Percentiles rank a stretch among this genome's conserved stretches.
phyloP scores from a whole-genome alignment of 805 yeast species.

The Ogataea kodamae region DNA sequence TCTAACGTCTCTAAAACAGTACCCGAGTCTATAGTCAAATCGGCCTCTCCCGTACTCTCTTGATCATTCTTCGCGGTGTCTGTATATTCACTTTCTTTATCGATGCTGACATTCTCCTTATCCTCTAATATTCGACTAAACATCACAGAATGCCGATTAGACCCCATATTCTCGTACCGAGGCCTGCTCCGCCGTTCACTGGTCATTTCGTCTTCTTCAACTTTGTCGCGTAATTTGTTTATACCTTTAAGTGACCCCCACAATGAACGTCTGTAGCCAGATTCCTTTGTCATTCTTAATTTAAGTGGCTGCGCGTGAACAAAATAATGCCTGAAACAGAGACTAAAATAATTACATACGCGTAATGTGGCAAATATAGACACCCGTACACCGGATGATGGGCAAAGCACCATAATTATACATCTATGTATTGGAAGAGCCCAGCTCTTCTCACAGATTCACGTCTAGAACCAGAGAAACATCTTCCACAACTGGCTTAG shows the following conservation, averaged over 20 bases:
- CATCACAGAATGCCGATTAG: constrained; percentile 19
- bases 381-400: constrained; percentile 2
- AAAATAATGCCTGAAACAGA: constrained; percentile 4
- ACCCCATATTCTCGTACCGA: not conserved
- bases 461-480: constrained; percentile 85
- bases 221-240: constrained; percentile 5
- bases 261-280: constrained; percentile 18
- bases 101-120: constrained; percentile 7
- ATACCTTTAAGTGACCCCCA: constrained; percentile 22
- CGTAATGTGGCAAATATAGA: not conserved
- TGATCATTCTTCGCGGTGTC: no score
- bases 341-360: constrained; percentile 1
- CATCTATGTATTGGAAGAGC: constrained; percentile 11
- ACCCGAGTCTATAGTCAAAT: constrained; percentile 20
- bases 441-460: constrained; percentile 29
- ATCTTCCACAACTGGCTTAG: constrained; percentile 71
- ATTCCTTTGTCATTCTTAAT: constrained; percentile 14
- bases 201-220: constrained; percentile 3
- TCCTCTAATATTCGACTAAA: constrained; percentile 8
- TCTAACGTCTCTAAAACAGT: constrained; percentile 16
- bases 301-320: no score
- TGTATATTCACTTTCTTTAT: not conserved
- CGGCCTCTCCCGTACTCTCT: constrained; percentile 10
- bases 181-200: constrained; percentile 3
- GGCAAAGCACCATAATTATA: constrained; percentile 3